These are phyloP conservation scores for Solanum sejunctum DNA, from an alignment of 257 asterid species.

Conservation along the genomic window DNA sequence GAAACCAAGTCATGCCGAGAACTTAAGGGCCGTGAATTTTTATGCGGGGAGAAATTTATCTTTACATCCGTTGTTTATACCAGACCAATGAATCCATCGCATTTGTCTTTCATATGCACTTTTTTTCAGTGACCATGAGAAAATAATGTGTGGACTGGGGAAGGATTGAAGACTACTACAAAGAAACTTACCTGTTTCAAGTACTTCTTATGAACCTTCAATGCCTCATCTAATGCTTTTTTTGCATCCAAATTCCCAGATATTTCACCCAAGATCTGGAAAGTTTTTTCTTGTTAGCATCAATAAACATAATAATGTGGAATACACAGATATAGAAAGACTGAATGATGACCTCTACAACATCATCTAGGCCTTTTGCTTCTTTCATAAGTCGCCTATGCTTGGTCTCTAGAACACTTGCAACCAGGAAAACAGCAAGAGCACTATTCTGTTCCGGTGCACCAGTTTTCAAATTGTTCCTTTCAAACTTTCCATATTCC, in stretches of 20 bases:
- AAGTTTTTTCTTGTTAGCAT: background rate
- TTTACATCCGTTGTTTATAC: background rate
- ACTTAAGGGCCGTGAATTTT: background rate
- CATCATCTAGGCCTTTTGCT: constrained; percentile 94
- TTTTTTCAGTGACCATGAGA: background rate
- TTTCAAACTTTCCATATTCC: constrained; percentile 83
- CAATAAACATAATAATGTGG: background rate
- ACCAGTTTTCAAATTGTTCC: constrained; percentile 65
- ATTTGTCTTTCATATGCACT: background rate
- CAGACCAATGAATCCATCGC: background rate
- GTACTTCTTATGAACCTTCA: constrained; percentile 77
- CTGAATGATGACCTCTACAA: constrained; percentile 46
- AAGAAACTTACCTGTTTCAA: constrained; percentile 57
- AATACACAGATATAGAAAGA: background rate
- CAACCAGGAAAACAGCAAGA: constrained; percentile 82
- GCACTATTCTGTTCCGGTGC: constrained; percentile 64
- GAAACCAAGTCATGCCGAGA: background rate
- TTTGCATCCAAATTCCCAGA: constrained; percentile 92
- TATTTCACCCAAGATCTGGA: constrained; percentile 76
- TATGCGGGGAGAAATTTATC: background rate
- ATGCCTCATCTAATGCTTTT: constrained; percentile 65
- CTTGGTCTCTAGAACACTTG: constrained; percentile 85
- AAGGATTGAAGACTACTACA: background rate
- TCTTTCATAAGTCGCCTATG: constrained; percentile 63
- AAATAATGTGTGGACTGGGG: background rate